Evolutionary conservation across 1,139 yeast genomes (phyloP), one percentile per base, ranked within the genome.

Genomic region (Candida dubliniensis): DNA sequence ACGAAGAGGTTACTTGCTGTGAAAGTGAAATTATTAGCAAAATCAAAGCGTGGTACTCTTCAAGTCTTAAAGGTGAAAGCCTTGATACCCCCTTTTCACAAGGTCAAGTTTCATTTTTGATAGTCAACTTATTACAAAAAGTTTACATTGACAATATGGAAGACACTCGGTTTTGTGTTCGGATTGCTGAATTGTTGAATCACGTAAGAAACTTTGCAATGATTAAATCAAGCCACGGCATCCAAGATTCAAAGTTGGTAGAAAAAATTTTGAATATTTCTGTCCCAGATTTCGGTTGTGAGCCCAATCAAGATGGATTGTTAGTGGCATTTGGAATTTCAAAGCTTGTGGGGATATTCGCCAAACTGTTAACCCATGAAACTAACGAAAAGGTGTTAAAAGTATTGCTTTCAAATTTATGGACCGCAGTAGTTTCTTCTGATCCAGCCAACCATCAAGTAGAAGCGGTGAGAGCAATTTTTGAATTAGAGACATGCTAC

Each of bases 381-480:
- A 67, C 73, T 35, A 63, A 60, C 34, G 59, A 66, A 15, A 63
- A 59, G 43, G 44, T 73, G 5, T 53, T 77, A 24, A 70, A 70
- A 46, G 54, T 65, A 3, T 57, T 74, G 1, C 53, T 76, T 33
- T 60, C 71, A 11, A 67, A 69, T 42, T 58, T 79, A 23, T 81
- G 84, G 84, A 58, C 60, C 2, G 64, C 79, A 25, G 53, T 82
- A 8, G 56, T 63, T n/a, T 66, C 76, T 2, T 61, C 69, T 1
- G 66, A 73, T 15, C 81, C 82, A 5, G 64, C 66, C 2, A 67
- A 66, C 36, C 71, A 69, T 46, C 89, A 84, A 53, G 84, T 83
- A 1, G 91, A 84, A 54, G 69, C 82, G 0, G 87, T 82, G 1
- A 76, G 72, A 41, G 69, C 76, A 10, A 66, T 79, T 9, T 74